Evolutionary conservation across 768 basidiomycete genomes (phyloP).

Genomic region (Ephemerocybe angulata): DNA sequence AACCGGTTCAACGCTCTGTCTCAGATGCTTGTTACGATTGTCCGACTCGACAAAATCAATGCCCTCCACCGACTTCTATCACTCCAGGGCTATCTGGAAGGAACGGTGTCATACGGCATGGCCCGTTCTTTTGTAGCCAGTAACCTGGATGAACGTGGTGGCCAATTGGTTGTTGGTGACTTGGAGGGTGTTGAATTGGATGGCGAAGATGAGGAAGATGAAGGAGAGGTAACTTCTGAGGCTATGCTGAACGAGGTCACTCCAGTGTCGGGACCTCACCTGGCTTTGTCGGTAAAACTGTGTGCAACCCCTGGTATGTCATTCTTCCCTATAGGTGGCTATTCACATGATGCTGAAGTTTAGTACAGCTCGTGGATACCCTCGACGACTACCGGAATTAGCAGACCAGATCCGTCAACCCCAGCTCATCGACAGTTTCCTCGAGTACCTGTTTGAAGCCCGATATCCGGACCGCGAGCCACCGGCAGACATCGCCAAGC

Average conservation of each 20-base stretch:
- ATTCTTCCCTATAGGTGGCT: too few relatives aligned
- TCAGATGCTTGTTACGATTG: slow-evolving; percentile 29
- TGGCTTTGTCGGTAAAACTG: slow-evolving; percentile 10
- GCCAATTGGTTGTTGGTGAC: too few relatives aligned
- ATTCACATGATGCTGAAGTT: too few relatives aligned
- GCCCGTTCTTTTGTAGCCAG: too few relatives aligned
- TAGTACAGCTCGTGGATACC: slow-evolving; percentile 20
- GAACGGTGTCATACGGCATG: slow-evolving; percentile 15
- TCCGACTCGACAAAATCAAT: slow-evolving; percentile 24
- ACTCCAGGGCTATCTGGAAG: slow-evolving; percentile 9
- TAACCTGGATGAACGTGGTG: too few relatives aligned
- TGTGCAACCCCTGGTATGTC: slow-evolving; percentile 9
- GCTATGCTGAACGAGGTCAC: not conserved
- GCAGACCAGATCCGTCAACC: slow-evolving; percentile 16
- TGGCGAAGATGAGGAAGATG: too few relatives aligned
- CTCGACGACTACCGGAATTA: slow-evolving; percentile 11
- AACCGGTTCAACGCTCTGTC: slow-evolving; percentile 24
- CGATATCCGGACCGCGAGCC: slow-evolving; percentile 7
- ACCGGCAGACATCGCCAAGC: slow-evolving; percentile 3
- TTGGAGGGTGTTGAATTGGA: too few relatives aligned
- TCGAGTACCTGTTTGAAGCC: slow-evolving; percentile 14
- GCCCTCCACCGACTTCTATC: slow-evolving; percentile 6
- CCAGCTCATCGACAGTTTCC: slow-evolving; percentile 11
- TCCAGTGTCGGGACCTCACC: slow-evolving; percentile 4
- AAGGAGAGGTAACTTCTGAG: not conserved